A percentile compares a stretch with the other conserved stretches of the same genome.
phyloP scores from a whole-genome alignment of 2,329 filamentous ascomycete genomes.

The Coleophoma cylindrospora region DNA sequence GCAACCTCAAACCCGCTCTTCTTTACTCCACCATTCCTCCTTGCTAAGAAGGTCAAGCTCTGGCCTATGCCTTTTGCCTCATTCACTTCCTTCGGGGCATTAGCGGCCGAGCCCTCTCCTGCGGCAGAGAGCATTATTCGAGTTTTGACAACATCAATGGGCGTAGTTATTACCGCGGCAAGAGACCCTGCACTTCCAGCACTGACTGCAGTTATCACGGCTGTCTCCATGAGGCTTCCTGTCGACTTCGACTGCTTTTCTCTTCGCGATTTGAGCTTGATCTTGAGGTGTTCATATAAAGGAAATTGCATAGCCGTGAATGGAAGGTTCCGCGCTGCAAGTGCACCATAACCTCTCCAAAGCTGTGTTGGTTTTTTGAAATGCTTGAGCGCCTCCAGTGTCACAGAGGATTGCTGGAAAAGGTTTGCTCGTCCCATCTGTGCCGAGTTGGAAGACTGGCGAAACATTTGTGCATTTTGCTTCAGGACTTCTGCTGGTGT shows the following conservation, averaged over 20 bases:
- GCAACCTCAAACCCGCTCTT: conserved; percentile 54
- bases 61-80: conserved; percentile 20
- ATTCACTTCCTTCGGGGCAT: conserved; percentile 18
- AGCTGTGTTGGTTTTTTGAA: conserved; percentile 54
- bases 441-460: conserved; percentile 21
- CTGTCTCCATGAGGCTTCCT: conserved; percentile 55
- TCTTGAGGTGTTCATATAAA: conserved; percentile 70
- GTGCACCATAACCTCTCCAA: conserved; percentile 70
- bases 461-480: conserved; percentile 86
- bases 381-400: conserved; percentile 47
- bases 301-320: conserved; percentile 89
- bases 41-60: conserved; percentile 14
- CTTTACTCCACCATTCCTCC: conserved; percentile 26
- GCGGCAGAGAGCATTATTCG: conserved; percentile 72
- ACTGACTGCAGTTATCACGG: conserved; percentile 64
- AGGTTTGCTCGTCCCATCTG: conserved; percentile 33
- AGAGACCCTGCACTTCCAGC: conserved; percentile 70
- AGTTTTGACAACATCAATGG: conserved; percentile 86
- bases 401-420: conserved; percentile 41
- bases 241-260: conserved; percentile 23
- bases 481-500: conserved; percentile 90
- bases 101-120: conserved; percentile 22
- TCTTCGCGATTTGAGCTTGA: conserved; percentile 41
- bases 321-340: conserved; percentile 78
- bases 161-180: conserved; percentile 78